Evolutionary conservation across 2,329 filamentous ascomycete species (phyloP), one percentile per base, ranked within the genome.

Genomic region (Xylariaceae sp.): DNA sequence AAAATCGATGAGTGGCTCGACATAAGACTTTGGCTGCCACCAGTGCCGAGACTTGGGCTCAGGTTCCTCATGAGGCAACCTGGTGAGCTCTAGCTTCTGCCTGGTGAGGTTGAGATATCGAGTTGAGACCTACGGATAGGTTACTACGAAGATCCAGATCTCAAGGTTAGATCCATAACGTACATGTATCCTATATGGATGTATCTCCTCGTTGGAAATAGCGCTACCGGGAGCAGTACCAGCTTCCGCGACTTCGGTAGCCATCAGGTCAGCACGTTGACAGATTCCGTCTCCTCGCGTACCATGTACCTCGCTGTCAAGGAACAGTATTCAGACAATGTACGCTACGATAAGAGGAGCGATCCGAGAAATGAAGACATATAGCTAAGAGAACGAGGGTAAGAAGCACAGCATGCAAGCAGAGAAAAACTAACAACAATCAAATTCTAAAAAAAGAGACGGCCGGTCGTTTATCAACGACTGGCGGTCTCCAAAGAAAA

Each of bases 51-150:
- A 73, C 49, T 69, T 73, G 2, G 75, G 70, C 9, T 76, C 63
- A 7, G 71, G 67, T 2, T 74, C 61, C 57, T 86, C 82, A 58
- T 82, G 79, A 38, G 85, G 85, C 30, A 87, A 67, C 50, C 85
- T 73, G 18, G 82, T 83, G 41, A 87, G 72, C 60, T 86, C 81
- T 10, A 88, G 73, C 65, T 88, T 89, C 63, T 81, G 78, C 61
- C 72, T 77, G 6, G 85, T 88, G 52, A 87, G 72, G 41, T 86
- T 78, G 1, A 88, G 73, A 64, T 87, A 87, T 59, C 78, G 81
- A 47, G 76, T 79, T 2, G 83, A 86, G 14, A 87, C 78, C 83
- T 86, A 48, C 30, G 7, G 41, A 38, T 32, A 15, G 11, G n/a
- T 38, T 18, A n/a, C 14, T 14, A 30, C 3, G 31, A 36, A 47